These are phyloP conservation scores for Populus simonii DNA, from an alignment of 345 rosid genomes.

Conservation along the genomic window DNA sequence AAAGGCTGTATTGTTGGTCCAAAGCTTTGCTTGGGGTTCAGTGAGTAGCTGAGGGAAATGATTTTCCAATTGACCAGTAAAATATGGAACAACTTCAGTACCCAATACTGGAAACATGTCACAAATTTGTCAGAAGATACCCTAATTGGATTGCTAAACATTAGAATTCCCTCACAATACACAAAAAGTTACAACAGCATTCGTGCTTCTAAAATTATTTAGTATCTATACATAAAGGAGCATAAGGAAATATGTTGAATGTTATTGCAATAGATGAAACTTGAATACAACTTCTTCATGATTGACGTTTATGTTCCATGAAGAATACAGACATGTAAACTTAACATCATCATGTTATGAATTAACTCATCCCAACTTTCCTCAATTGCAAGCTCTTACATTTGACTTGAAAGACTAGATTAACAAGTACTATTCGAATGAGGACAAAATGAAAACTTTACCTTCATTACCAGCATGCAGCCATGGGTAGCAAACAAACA, in stretches of 20 bases:
- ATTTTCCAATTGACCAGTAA: background rate
- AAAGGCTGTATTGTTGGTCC: background rate
- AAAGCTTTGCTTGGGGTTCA: background rate
- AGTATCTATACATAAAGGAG: background rate
- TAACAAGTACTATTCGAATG: background rate
- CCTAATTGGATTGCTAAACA: background rate
- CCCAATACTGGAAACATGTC: background rate
- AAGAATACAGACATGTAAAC: background rate
- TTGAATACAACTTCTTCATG: background rate
- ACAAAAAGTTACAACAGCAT: background rate
- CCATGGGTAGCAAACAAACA: constrained; percentile 87
- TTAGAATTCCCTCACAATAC: background rate
- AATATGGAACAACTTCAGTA: background rate
- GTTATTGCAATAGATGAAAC: background rate
- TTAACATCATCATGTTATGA: background rate
- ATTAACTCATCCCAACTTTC: background rate
- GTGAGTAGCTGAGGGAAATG: background rate
- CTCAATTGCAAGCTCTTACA: background rate
- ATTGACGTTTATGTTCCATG: background rate
- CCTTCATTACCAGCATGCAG: constrained; percentile 95
- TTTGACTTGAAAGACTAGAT: background rate
- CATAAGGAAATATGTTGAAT: background rate
- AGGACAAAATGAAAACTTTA: constrained; percentile 26
- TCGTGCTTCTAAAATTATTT: background rate
- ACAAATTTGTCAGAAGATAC: background rate